Conservation (phyloP, 2,329 filamentous ascomycete genomes). For the Knufia fluminis region DNA sequence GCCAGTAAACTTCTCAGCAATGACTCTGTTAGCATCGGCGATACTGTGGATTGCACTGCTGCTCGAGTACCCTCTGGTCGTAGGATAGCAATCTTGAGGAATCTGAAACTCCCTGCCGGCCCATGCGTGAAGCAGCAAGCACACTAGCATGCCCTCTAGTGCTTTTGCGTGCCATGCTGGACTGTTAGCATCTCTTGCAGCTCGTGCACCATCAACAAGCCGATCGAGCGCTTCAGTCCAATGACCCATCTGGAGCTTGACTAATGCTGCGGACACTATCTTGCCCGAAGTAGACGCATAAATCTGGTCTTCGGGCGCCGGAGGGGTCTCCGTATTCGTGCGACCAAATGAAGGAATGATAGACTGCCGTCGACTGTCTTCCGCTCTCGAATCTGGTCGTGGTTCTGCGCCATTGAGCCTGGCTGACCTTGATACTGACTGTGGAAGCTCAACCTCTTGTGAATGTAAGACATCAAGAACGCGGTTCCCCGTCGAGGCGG, state of each 20-base stretch:
- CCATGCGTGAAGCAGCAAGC: conserved; percentile 76
- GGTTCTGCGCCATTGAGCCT: not conserved
- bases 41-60: conserved; percentile 41
- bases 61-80: not conserved
- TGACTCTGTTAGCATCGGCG: conserved; percentile 17
- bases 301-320: not conserved
- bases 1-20: conserved; percentile 1
- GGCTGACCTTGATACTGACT: not conserved
- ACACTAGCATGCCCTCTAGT: conserved; percentile 75
- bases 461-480: not conserved
- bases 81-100: conserved; percentile 11
- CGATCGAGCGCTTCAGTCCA: conserved; percentile 84
- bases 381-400: not conserved
- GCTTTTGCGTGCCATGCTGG: conserved; percentile 97
- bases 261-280: not conserved
- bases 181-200: conserved; percentile 72
- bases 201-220: conserved; percentile 67
- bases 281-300: not conserved
- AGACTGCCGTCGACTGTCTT: not conserved
- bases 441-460: not conserved
- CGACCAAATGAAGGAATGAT: not conserved
- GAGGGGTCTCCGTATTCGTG: not conserved
- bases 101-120: conserved; percentile 63
- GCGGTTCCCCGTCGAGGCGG: not conserved
- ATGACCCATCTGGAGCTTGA: conserved; percentile 65